phyloP scores from a whole-genome alignment of 257 asterid genomes.

The Nicotiana benthamiana region DNA sequence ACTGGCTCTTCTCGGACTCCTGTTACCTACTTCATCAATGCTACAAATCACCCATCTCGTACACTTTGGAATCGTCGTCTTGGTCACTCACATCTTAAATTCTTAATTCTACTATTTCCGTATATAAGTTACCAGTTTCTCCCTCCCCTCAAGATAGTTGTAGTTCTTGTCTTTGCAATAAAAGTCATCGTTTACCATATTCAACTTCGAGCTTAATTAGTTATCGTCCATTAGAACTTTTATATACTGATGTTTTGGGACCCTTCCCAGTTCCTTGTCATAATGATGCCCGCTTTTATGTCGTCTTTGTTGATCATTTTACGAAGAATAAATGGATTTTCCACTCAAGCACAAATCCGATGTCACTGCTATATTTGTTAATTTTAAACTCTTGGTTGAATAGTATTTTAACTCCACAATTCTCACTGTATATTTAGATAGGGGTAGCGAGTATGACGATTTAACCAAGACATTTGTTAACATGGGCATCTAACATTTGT shows the following conservation, averaged over 20 bases:
- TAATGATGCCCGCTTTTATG: background rate
- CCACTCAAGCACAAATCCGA: background rate
- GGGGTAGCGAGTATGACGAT: background rate
- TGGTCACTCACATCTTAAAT: background rate
- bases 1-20: background rate
- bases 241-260: too few species aligned
- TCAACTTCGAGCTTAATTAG: background rate
- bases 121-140: background rate
- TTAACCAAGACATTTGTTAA: background rate
- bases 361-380: background rate
- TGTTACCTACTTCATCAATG: background rate
- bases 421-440: background rate
- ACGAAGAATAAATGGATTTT: background rate
- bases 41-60: background rate
- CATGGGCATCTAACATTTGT: background rate
- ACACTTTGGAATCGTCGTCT: background rate
- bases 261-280: background rate
- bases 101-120: background rate
- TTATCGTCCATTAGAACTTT: background rate
- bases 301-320: background rate
- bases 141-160: background rate
- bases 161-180: background rate
- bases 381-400: background rate
- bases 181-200: background rate
- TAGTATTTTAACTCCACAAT: background rate